phyloP scores from a whole-genome alignment of 805 yeast species.

The Yamadazyma tumulicola region DNA sequence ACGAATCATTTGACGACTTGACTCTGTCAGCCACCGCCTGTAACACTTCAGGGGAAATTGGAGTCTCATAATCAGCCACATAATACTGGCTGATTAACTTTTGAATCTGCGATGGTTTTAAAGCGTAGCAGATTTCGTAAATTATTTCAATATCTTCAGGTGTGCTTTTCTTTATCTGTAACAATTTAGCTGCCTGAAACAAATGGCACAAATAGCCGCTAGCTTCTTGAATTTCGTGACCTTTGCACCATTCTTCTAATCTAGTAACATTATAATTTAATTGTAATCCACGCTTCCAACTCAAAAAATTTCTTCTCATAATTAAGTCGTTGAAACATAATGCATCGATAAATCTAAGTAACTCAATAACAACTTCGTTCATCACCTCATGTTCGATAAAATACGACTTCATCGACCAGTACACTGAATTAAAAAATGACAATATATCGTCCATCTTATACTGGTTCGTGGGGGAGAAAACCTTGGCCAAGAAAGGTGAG shows the following conservation, averaged over 20 bases:
- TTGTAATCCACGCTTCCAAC: slow-evolving; percentile 98
- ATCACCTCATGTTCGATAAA: slow-evolving; percentile 81
- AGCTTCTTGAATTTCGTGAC: slow-evolving; percentile 87
- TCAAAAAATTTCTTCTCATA: slow-evolving; percentile 88
- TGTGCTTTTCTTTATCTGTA: slow-evolving; percentile 88
- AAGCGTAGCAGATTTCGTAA: slow-evolving; percentile 90
- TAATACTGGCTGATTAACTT: slow-evolving; percentile 84
- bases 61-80: slow-evolving; percentile 92
- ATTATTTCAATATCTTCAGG: slow-evolving; percentile 86
- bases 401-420: slow-evolving; percentile 90
- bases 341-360: slow-evolving; percentile 84
- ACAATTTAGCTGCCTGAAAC: slow-evolving; percentile 86
- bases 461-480: slow-evolving; percentile 66
- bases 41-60: slow-evolving; percentile 77
- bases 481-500: slow-evolving; percentile 76
- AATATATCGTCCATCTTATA: slow-evolving; percentile 94
- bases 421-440: slow-evolving; percentile 82
- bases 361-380: slow-evolving; percentile 78
- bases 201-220: slow-evolving; percentile 79
- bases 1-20: slow-evolving; percentile 49
- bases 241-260: slow-evolving; percentile 97
- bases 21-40: slow-evolving; percentile 79
- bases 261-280: slow-evolving; percentile 94
- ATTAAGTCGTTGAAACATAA: slow-evolving; percentile 92
- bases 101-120: slow-evolving; percentile 94